Conservation (phyloP, 352 stramenopile species). For the Pythium rhizo-oryzae region DNA sequence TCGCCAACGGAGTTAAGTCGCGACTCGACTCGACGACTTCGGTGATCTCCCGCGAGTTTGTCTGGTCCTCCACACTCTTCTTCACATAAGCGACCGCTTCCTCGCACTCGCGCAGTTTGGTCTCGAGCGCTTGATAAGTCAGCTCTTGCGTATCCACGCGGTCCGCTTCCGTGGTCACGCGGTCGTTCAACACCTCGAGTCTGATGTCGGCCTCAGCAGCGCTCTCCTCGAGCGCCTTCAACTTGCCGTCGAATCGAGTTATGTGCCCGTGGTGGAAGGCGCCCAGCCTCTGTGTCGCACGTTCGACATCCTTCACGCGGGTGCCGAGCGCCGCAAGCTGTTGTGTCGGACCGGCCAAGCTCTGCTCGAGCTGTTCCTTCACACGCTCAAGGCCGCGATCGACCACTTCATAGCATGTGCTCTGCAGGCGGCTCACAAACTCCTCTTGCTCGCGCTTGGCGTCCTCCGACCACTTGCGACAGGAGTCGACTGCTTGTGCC, state of each 20-base stretch:
- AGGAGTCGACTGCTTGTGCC: too few species aligned
- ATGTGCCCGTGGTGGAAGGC: neutral
- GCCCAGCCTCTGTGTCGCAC: too few species aligned
- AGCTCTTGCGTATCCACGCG: too few species aligned
- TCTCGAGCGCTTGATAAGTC: too few species aligned
- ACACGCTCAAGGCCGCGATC: too few species aligned
- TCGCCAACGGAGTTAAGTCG: neutral
- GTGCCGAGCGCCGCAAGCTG: neutral
- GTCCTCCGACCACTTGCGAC: neutral
- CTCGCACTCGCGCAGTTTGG: neutral
- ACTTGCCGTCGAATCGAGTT: neutral
- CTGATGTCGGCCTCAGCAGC: neutral
- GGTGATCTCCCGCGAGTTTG: neutral
- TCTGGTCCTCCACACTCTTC: neutral
- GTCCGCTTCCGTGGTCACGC: neutral
- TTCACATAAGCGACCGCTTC: neutral
- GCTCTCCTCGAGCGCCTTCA: neutral
- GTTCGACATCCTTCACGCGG: neutral
- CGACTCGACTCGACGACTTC: neutral
- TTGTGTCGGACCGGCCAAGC: neutral
- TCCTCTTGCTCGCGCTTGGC: neutral
- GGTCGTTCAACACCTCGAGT: neutral
- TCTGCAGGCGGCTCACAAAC: neutral
- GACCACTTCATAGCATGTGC: neutral
- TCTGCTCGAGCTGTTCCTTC: neutral